Evolutionary conservation across 108 stramenopile genomes (phyloP).

Genomic region (Discostella pseudostelligera): DNA sequence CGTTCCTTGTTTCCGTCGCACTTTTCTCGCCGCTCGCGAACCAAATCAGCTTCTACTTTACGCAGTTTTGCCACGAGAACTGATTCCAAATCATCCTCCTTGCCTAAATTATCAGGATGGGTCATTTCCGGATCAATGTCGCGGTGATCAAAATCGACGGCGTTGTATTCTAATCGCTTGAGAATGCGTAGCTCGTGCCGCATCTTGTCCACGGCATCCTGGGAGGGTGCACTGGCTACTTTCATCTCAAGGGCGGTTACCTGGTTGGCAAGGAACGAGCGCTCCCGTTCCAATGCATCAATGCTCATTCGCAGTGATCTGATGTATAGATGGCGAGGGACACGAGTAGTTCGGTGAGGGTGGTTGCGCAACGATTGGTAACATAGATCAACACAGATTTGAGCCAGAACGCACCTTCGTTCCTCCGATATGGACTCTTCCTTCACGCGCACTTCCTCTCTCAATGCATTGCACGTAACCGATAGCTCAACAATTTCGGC

Average conservation of each 20-base stretch:
- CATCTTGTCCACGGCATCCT: constrained; percentile 73
- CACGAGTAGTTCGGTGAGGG: background rate
- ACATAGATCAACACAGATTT: background rate
- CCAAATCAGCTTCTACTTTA: constrained; percentile 81
- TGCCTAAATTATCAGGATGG: constrained; percentile 24
- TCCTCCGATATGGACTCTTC: constrained; percentile 59
- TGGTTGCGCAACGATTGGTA: no score
- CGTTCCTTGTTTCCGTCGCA: constrained; percentile 45
- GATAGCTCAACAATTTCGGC: constrained; percentile 76
- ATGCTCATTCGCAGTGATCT: constrained; percentile 48
- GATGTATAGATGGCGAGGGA: background rate
- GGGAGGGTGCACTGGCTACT: constrained; percentile 69
- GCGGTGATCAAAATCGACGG: constrained; percentile 69
- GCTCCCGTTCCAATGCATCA: constrained; percentile 60
- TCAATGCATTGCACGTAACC: constrained; percentile 66
- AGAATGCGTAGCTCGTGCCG: constrained; percentile 80
- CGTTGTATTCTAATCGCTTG: constrained; percentile 86
- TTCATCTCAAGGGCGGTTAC: constrained; percentile 56
- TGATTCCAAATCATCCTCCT: constrained; percentile 76
- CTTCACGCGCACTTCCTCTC: constrained; percentile 68
- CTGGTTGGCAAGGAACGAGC: constrained; percentile 35
- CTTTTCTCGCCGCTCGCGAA: constrained; percentile 69
- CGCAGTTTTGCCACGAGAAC: constrained; percentile 78
- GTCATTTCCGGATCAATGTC: constrained; percentile 74
- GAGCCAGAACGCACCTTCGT: constrained; percentile 18